Evolutionary conservation across 129 eudicot species (phyloP), one percentile per base, ranked within the genome.

Genomic region (Arctium lappa): DNA sequence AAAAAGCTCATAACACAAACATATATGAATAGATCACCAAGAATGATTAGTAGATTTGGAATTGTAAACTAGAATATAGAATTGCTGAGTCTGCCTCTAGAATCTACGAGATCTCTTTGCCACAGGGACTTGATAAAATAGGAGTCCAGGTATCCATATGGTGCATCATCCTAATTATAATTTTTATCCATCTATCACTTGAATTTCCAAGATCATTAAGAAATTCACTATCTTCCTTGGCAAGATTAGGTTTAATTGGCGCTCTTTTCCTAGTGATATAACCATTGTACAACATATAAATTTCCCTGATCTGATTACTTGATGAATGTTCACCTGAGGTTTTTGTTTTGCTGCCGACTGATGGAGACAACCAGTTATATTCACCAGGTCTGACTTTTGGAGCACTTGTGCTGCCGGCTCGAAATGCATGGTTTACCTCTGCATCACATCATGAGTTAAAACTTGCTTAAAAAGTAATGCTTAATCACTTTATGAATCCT

Each of bases 321-420:
- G 42, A 77, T 65, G 79, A 78, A 16, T 75, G 39, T 42, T 79
- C 53, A 91, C 97, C 91, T 69, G 88, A 71, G 76, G 80, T 72
- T 36, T 72, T 80, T 72, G 79, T 73, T 44, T 78, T 82, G 68
- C 86, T 50, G 36, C 80, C 78, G 36, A 69, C 39, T 39, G 89
- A 77, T 32, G 95, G 84, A 62, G 86, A 81, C 73, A 60, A 5
- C 53, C 83, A 31, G 79, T 80, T 69, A 72, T 40, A 42, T 65
- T 60, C 81, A 76, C 72, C 63, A 56, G 90, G 90, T 32, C 62
- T 81, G 77, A 44, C 83, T 30, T 75, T 73, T 37, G 82, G 84
- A 63, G 27, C 39, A 18, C 48, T 53, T 53, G 75, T 39, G 78
- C 42, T 42, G 30, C 76, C 9, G 70, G 56, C 53, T 73, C 72